Base-by-base conservation (phyloP, 1,284 basidiomycete species). In the Erythrobasidium hasegawianum region DNA sequence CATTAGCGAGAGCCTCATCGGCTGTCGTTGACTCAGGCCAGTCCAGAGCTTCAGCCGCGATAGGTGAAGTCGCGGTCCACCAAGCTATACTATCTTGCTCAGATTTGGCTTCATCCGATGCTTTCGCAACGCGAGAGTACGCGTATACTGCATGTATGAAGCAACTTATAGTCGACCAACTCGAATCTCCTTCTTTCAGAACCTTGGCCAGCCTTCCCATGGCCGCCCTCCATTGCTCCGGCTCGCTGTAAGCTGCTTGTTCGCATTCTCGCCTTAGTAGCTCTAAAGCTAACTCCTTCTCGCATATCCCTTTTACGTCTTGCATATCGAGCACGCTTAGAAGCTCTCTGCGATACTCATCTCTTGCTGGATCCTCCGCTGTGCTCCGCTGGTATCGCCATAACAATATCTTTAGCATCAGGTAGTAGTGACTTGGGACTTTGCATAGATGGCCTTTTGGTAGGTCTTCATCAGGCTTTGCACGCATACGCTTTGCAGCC, bases 81-180 rank as follows among this genome's bases (percentile, higher is more conserved):
- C 33, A 33, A 4, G 33, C 33, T 33, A 11, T 33, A 11, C 33
- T 33, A 33, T 4, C 33, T 33, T 4, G 33, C 33, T 33, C 33
- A 4, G 33, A 33, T 33, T 33, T 33, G 33, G 33, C 33, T 33
- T 33, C 33, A 5, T 33, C 33, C 33, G 33, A 33, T 33, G 4
- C 33, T 11, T 33, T 33, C 33, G 33, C 4, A 5, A 11, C 11
- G 33, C 33, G 33, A 4, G 33, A 4, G 14, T 47, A 47, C 43
- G 69, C 57, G 70, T 89, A 86, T 1, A 85, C 81, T 0, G 83
- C 84, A 67, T 89, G 85, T 2, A 90, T 76, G 14, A 89, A 77
- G 2, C 87, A 83, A 50, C 87, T 75, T 74, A 91, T 89, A 72
- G 90, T 88, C 13, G 89, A 80, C 88, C 89, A 92, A 72, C 91